These are phyloP conservation scores for Ogataea philodendri DNA, from an alignment of 805 yeast species.

Conservation along the genomic window DNA sequence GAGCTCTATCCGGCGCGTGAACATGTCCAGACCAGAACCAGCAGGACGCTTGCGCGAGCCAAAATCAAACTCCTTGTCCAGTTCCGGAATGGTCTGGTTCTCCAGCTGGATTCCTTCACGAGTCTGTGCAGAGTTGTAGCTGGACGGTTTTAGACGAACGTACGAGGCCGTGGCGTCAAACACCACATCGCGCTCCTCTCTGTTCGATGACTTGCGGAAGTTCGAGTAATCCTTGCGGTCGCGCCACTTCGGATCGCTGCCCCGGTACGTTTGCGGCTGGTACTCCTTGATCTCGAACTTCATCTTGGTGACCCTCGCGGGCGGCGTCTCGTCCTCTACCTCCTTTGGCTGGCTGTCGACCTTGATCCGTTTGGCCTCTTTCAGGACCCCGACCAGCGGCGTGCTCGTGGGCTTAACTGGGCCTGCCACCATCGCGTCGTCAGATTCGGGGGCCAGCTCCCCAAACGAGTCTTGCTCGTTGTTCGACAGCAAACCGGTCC, in stretches of 20 bases:
- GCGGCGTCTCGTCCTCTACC: neutral
- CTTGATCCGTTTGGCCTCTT: constrained; percentile 13
- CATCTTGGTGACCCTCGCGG: constrained; percentile 15
- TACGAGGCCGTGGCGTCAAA: constrained; percentile 22
- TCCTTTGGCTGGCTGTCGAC: constrained; percentile 7
- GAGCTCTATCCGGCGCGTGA: constrained; percentile 6
- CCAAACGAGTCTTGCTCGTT: neutral
- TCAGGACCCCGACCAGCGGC: constrained; percentile 9
- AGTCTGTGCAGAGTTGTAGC: constrained; percentile 14
- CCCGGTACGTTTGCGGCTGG: constrained; percentile 10
- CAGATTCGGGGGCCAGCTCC: constrained; percentile 1
- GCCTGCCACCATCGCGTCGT: neutral
- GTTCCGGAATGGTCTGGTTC: constrained; percentile 15
- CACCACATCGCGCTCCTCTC: constrained; percentile 13
- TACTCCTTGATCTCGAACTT: constrained; percentile 2
- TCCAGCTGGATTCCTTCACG: constrained; percentile 15
- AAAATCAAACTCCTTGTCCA: constrained; percentile 19
- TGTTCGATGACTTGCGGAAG: constrained; percentile 14
- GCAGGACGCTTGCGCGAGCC: constrained; percentile 6
- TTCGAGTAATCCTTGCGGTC: constrained; percentile 18
- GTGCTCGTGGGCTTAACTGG: constrained; percentile 1
- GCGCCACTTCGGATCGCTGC: constrained; percentile 14
- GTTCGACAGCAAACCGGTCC: neutral
- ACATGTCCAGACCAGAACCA: too few relatives aligned
- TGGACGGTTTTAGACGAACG: constrained; percentile 15